A percentile compares a stretch with the other conserved stretches of the same genome.
phyloP scores from a whole-genome alignment of 2,329 filamentous ascomycete genomes.

The Alternaria incomplexa region DNA sequence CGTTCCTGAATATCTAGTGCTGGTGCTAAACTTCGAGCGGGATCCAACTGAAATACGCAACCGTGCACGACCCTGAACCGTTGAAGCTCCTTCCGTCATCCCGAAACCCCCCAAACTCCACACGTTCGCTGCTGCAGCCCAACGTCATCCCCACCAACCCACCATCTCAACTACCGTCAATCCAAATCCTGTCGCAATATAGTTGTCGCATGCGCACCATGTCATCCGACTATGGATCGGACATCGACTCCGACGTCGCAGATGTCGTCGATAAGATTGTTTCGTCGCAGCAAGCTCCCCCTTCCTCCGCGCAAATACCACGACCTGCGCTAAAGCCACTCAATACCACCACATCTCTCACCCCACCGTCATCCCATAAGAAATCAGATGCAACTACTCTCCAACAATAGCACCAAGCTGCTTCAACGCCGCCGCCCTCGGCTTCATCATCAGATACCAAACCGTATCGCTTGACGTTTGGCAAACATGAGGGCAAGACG shows the following conservation, averaged over 20 bases:
- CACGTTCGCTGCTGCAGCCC: neutral
- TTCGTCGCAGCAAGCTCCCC: neutral
- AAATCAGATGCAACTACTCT: neutral
- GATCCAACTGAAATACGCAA: neutral
- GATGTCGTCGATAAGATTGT: neutral
- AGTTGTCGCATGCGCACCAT: neutral
- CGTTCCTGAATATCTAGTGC: too few relatives aligned
- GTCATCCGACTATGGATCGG: neutral
- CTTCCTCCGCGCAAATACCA: neutral
- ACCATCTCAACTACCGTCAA: neutral
- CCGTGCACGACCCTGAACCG: neutral
- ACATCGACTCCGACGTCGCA: neutral
- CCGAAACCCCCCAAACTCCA: neutral
- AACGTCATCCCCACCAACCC: neutral
- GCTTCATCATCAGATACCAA: neutral
- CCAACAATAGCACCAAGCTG: neutral
- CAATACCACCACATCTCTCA: accelerated
- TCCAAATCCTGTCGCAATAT: too few relatives aligned
- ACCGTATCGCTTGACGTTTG: neutral
- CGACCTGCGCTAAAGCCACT: neutral
- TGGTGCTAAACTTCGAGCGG: too few relatives aligned
- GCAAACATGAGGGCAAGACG: neutral
- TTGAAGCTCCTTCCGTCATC: neutral
- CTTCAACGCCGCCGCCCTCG: neutral
- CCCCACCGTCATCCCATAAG: neutral